Evolutionary conservation across 163 green algal species (phyloP), one percentile per base, ranked within the genome.

Genomic region (Smithsoniella earleae): DNA sequence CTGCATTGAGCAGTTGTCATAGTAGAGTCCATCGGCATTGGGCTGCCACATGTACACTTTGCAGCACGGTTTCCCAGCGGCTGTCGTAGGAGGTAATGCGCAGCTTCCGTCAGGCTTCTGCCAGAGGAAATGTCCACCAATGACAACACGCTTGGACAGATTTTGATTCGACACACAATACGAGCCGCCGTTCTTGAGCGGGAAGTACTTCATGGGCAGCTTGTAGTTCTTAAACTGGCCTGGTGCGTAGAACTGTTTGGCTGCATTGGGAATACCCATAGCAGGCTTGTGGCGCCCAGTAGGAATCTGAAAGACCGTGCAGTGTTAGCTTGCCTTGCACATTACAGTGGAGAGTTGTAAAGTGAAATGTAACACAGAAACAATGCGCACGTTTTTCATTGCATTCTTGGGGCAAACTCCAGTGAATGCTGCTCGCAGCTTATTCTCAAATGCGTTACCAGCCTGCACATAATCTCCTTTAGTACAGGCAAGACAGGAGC

Each of bases 31-130:
- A 25, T 74, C 37, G 20, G 64, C 58, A 37, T 74, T 58, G 4
- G 64, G 25, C 64, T 74, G 64, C 64, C 64, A 58, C 64, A 74
- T 74, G 64, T 74, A 58, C 38, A 58, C 33, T 37, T 34, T 27
- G 64, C 64, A 62, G 64, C 38, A 74, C 13, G 64, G 20, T 36
- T 37, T 62, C 36, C 58, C 58, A 33, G 31, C 58, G 27, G n/a
- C 3, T 16, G n/a, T 38, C 2, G n/a, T 69, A 18, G 58, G 58
- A n/a, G 58, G 58, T 31, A 69, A 36, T 18, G 43, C 8, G 58
- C 58, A 69, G 18, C 22, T 5, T 16, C 25, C 58, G 58, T 38
- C 58, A 33, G 5, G 22, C n/a, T 34, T 4, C 40, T 49, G 10
- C 58, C 58, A 69, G 58, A 69, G 43, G 27, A 69, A 2, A 30